Evolutionary conservation across 371 early-diverging fungal species (phyloP).

Genomic region (Rhizopus microsporus): DNA sequence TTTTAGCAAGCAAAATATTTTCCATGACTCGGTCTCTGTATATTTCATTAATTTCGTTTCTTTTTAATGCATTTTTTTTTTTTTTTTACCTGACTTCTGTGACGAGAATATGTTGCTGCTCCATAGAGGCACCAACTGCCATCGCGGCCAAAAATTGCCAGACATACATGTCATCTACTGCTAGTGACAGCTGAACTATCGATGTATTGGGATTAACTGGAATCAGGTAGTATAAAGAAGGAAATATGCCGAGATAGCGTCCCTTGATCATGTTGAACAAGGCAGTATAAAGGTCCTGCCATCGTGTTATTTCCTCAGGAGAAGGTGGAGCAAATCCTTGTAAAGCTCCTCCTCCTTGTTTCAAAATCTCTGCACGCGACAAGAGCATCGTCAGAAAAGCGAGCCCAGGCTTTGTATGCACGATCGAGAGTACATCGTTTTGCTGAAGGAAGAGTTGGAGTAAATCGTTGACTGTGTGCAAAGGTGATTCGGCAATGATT

Average conservation of each 20-base stretch:
- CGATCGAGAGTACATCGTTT: conserved; percentile 82
- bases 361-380: conserved; percentile 87
- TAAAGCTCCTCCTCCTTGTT: conserved; percentile 70
- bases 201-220: conserved; percentile 51
- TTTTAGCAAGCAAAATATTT: conserved; percentile 70
- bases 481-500: conserved; percentile 80
- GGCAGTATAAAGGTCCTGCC: conserved; percentile 76
- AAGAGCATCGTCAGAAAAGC: conserved; percentile 88
- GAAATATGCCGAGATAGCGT: conserved; percentile 78
- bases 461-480: conserved; percentile 76
- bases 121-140: conserved; percentile 90
- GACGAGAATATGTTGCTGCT: conserved; percentile 91
- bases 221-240: conserved; percentile 54
- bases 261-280: conserved; percentile 77
- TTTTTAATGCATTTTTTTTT: background rate
- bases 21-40: conserved; percentile 83
- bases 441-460: conserved; percentile 83
- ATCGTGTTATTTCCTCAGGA: conserved; percentile 64
- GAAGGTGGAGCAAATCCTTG: conserved; percentile 59
- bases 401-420: conserved; percentile 84
- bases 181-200: conserved; percentile 38
- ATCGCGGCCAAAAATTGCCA: conserved; percentile 98
- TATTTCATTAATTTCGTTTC: background rate
- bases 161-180: conserved; percentile 87
- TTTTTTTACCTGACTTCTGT: conserved; percentile 75